phyloP scores from a whole-genome alignment of 306 rosid genomes.

The Vachellia collinsii region DNA sequence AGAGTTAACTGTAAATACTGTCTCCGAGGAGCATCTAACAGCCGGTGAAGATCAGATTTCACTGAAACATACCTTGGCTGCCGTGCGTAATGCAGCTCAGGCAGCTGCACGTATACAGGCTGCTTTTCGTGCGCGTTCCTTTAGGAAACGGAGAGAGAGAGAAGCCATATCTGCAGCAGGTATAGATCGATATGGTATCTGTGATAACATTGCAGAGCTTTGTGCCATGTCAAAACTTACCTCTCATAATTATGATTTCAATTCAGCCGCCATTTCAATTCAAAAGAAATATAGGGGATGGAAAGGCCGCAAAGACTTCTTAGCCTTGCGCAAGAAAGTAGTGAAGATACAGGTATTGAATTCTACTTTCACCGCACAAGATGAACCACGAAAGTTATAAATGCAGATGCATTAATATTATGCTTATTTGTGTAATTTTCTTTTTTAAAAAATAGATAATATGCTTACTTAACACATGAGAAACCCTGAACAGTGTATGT shows the following conservation, averaged over 20 bases:
- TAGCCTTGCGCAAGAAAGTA: constrained; percentile 78
- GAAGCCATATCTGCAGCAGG: constrained; percentile 42
- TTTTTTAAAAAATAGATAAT: neutral
- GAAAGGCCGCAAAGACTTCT: constrained; percentile 82
- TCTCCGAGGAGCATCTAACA: constrained; percentile 56
- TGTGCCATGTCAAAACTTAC: constrained; percentile 66
- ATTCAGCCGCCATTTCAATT: constrained; percentile 86
- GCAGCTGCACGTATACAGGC: constrained; percentile 95
- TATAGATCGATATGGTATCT: constrained; percentile 53
- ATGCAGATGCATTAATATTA: constrained; percentile 17
- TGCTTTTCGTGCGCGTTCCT: constrained; percentile 92
- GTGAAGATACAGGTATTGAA: constrained; percentile 85
- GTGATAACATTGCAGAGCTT: constrained; percentile 55
- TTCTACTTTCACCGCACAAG: constrained; percentile 21
- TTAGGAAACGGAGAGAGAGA: constrained; percentile 56
- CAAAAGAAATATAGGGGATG: constrained; percentile 94
- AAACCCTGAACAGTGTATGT: neutral
- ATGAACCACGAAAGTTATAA: constrained; percentile 23
- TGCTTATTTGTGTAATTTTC: neutral
- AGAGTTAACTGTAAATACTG: constrained; percentile 55
- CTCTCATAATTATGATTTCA: constrained; percentile 60
- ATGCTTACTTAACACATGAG: neutral
- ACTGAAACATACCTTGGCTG: constrained; percentile 65
- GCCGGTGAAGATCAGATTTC: constrained; percentile 61
- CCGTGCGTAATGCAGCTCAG: constrained; percentile 84